These are phyloP conservation scores for Microglena sp. DNA, from an alignment of 139 green algal genomes.

Conservation along the genomic window DNA sequence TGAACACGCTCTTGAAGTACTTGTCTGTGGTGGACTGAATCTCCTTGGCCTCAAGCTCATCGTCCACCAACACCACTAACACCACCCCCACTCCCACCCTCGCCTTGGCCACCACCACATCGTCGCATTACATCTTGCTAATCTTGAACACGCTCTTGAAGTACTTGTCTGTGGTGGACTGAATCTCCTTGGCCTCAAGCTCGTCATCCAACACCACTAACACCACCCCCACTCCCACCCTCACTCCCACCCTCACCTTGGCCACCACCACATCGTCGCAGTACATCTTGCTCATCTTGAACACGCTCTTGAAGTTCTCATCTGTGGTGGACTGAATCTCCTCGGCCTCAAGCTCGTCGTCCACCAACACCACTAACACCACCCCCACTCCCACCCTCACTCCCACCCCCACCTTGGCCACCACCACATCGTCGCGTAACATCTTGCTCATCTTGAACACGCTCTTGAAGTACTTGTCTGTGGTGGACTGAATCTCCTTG, in stretches of 20 bases:
- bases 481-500: constrained; percentile 11
- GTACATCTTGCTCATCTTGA: constrained; percentile 41
- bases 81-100: too few species aligned
- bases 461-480: constrained; percentile 27
- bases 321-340: constrained; percentile 19
- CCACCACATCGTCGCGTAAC: constrained; percentile 45
- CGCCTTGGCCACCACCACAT: constrained; percentile 43
- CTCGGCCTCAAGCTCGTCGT: constrained; percentile 18
- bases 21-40: constrained; percentile 24
- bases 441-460: constrained; percentile 43
- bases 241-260: too few species aligned
- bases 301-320: constrained; percentile 27
- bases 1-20: constrained; percentile 27
- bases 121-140: constrained; percentile 39
- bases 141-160: constrained; percentile 37
- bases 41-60: constrained; percentile 18
- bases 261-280: constrained; percentile 45
- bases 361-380: too few species aligned
- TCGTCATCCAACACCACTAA: too few species aligned
- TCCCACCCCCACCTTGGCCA: too few species aligned
- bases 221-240: too few species aligned
- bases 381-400: too few species aligned
- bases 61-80: too few species aligned
- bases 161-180: constrained; percentile 22
- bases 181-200: constrained; percentile 19